A percentile compares a stretch with the other conserved stretches of the same genome.
Evolutionary conservation across 2,329 filamentous ascomycete genomes (phyloP).

Genomic region (Coniochaeta sp.): DNA sequence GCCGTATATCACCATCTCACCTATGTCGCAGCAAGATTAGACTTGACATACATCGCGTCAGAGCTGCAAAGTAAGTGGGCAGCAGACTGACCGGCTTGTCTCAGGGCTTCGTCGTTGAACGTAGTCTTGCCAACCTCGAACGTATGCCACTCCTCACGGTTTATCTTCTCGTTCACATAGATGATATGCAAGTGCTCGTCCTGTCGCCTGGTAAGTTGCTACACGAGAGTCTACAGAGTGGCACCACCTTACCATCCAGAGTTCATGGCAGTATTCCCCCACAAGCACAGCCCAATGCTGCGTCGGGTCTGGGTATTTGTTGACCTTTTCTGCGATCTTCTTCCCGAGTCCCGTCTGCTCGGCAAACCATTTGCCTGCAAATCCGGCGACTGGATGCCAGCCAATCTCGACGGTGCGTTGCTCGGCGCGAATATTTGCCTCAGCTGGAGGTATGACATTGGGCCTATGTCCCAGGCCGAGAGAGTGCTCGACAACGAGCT

Average conservation of each 20-base stretch:
- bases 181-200: constrained; percentile 50
- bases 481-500: constrained; percentile 31
- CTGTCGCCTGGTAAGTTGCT: constrained; percentile 13
- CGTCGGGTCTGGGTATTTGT: constrained; percentile 49
- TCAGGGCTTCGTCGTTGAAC: constrained; percentile 46
- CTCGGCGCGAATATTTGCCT: constrained; percentile 26
- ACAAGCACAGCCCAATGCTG: constrained; percentile 55
- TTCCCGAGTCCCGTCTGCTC: constrained; percentile 47
- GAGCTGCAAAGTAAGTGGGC: neutral
- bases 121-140: constrained; percentile 44
- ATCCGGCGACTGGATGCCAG: constrained; percentile 51
- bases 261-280: constrained; percentile 45
- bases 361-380: constrained; percentile 51
- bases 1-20: constrained; percentile 43
- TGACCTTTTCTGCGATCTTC: constrained; percentile 47
- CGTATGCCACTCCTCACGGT: constrained; percentile 39
- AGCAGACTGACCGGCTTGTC: constrained; percentile 33
- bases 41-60: neutral
- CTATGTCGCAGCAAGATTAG: constrained; percentile 18
- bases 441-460: constrained; percentile 32
- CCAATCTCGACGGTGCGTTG: constrained; percentile 42
- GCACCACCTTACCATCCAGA: constrained; percentile 46
- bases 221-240: neutral
- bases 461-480: constrained; percentile 35
- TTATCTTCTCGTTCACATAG: constrained; percentile 44